These are phyloP conservation scores for Leccinellum rugosiceps DNA, from an alignment of 768 basidiomycete species.

Conservation along the genomic window DNA sequence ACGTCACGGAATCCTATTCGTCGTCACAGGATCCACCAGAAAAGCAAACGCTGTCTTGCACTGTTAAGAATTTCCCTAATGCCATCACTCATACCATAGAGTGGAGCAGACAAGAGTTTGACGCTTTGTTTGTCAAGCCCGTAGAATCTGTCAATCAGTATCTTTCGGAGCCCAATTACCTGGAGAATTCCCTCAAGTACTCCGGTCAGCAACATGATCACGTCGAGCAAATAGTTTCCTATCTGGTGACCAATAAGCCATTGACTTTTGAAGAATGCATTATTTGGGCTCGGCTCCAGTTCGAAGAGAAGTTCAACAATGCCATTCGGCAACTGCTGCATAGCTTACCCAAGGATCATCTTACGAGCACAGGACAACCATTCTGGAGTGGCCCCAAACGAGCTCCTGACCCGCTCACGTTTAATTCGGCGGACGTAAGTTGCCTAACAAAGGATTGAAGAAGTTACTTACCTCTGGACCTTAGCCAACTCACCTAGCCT, in stretches of 20 bases:
- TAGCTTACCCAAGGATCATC: slow-evolving; percentile 92
- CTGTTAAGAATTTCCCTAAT: slow-evolving; percentile 98
- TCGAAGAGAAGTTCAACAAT: slow-evolving; percentile 92
- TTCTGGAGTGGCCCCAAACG: slow-evolving; percentile 99
- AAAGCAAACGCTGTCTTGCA: slow-evolving; percentile 95
- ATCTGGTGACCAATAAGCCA: slow-evolving; percentile 89
- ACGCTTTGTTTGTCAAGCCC: slow-evolving; percentile 91
- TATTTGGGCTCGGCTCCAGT: slow-evolving; percentile 92
- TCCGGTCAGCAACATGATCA: slow-evolving; percentile 91
- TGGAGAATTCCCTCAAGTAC: slow-evolving; percentile 87
- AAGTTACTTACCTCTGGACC: slow-evolving; percentile 9
- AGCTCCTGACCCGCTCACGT: slow-evolving; percentile 86
- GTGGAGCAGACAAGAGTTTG: slow-evolving; percentile 95
- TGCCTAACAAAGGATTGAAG: background rate
- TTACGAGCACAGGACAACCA: slow-evolving; percentile 88
- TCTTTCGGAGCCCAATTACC: slow-evolving; percentile 92
- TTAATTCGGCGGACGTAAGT: slow-evolving; percentile 84
- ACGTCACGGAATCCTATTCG: slow-evolving; percentile 94
- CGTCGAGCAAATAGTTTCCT: slow-evolving; percentile 82
- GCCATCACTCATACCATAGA: slow-evolving; percentile 97
- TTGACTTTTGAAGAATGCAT: slow-evolving; percentile 97
- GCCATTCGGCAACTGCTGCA: slow-evolving; percentile 89
- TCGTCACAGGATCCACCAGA: slow-evolving; percentile 99
- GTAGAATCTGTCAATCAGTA: slow-evolving; percentile 93
- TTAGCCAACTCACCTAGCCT: slow-evolving; percentile 82